phyloP scores from a whole-genome alignment of 495 filamentous ascomycete genomes.

The Penicillium pulvis region DNA sequence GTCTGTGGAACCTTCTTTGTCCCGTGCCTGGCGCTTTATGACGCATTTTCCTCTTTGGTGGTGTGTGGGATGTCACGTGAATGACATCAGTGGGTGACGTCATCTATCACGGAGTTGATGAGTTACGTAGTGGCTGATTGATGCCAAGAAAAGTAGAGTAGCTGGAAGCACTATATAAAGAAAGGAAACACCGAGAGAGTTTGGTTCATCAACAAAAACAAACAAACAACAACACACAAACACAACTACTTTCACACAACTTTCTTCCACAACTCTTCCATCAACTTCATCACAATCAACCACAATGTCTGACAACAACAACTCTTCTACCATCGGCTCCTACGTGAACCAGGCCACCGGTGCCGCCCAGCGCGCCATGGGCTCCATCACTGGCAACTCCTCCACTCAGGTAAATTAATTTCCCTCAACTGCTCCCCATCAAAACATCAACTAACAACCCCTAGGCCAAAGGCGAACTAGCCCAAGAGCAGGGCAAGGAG shows the following conservation, averaged over 20 bases:
- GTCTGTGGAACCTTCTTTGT: slow-evolving; percentile 9
- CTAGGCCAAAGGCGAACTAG: slow-evolving; percentile 54
- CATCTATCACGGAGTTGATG: slow-evolving; percentile 15
- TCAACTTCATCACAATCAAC: slow-evolving; percentile 9
- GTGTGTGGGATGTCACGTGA: slow-evolving; percentile 16
- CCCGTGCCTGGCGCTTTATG: slow-evolving; percentile 10
- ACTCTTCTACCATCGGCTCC: slow-evolving; percentile 78
- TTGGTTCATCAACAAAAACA: not conserved
- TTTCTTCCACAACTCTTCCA: not conserved
- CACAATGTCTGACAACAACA: slow-evolving; percentile 58
- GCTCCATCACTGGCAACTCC: slow-evolving; percentile 72
- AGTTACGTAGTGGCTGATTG: not conserved
- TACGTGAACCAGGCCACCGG: slow-evolving; percentile 79
- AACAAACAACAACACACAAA: not conserved
- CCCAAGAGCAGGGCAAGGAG: slow-evolving; percentile 59
- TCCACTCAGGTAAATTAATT: slow-evolving; percentile 58
- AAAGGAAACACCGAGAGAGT: not conserved
- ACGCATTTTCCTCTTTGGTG: slow-evolving; percentile 6
- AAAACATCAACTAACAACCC: slow-evolving; percentile 14
- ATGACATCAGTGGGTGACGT: slow-evolving; percentile 32
- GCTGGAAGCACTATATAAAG: not conserved
- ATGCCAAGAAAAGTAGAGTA: slow-evolving; percentile 11
- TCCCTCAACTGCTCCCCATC: not conserved
- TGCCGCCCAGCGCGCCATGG: slow-evolving; percentile 68
- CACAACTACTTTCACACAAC: slow-evolving; percentile 1